phyloP scores from a whole-genome alignment of 202 grass and related monocot genomes.

The Schoenoplectus triqueter region DNA sequence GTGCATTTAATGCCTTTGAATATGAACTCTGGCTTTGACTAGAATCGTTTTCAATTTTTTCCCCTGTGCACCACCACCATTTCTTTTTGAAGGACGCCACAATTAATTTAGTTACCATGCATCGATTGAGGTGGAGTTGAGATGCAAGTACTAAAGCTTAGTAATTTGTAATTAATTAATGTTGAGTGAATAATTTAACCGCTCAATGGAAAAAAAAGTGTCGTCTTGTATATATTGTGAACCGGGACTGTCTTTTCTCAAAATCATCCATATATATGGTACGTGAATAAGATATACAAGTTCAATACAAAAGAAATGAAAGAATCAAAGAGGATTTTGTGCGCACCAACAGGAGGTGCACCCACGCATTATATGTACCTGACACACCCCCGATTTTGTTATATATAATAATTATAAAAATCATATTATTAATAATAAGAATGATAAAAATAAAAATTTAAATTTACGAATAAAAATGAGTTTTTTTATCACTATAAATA shows the following conservation, averaged over 20 bases:
- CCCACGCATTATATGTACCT: neutral
- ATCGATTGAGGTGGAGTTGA: neutral
- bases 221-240: neutral
- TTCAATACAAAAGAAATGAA: neutral
- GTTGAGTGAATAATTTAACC: neutral
- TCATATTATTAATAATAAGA: no score
- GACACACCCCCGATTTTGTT: neutral
- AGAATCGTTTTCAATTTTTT: neutral
- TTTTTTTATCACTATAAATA: no score
- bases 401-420: no score
- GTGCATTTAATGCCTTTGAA: slow-evolving; percentile 36
- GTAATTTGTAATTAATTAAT: no score
- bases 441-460: no score
- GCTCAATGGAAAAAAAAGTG: neutral
- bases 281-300: neutral
- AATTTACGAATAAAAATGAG: no score
- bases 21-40: slow-evolving; percentile 32
- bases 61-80: neutral
- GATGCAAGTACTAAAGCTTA: neutral
- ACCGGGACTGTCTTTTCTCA: neutral
- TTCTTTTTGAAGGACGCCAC: no score
- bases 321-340: neutral
- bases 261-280: neutral
- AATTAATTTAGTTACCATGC: neutral
- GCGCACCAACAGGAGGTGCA: neutral